Conservation (phyloP, 2,329 filamentous ascomycete species). For the Cladosporium halotolerans region DNA sequence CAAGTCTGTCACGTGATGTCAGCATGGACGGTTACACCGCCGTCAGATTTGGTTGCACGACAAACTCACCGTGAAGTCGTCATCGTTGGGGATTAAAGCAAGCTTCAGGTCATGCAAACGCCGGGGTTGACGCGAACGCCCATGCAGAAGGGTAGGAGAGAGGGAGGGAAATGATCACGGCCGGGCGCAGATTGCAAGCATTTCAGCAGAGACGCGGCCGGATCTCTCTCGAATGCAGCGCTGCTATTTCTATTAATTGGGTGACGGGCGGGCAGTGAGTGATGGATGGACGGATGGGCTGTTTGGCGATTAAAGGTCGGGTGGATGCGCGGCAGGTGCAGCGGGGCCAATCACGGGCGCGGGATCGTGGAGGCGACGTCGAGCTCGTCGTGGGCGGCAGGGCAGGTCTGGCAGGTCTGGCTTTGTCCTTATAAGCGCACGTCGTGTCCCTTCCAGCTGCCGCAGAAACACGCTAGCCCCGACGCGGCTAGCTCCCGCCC, state of each 20-base stretch:
- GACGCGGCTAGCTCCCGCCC: not conserved
- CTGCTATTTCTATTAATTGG: not conserved
- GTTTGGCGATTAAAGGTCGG: not conserved
- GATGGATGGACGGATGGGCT: not conserved
- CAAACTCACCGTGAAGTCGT: conserved; percentile 21
- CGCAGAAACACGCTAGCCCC: not conserved
- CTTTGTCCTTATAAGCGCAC: not conserved
- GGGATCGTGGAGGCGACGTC: not conserved
- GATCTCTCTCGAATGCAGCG: not conserved
- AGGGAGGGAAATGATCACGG: conserved; percentile 8
- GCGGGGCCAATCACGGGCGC: not conserved
- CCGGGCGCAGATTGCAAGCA: not conserved
- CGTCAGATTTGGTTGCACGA: too few species aligned
- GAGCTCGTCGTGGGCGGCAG: not conserved
- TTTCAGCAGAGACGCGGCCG: not conserved
- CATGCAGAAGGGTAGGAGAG: conserved; percentile 8
- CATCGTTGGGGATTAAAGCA: conserved; percentile 7
- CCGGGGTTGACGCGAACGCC: conserved; percentile 8
- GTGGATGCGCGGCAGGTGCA: not conserved
- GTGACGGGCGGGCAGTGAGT: not conserved
- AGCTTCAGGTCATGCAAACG: conserved; percentile 14
- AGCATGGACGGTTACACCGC: not conserved
- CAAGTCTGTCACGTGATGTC: conserved; percentile 29
- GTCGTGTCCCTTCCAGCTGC: not conserved
- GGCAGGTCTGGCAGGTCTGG: not conserved